Percentiles rank a stretch among this genome's conserved stretches.
These are phyloP conservation scores for Leccinum arenicola DNA, from an alignment of 768 basidiomycete genomes.

Conservation along the genomic window DNA sequence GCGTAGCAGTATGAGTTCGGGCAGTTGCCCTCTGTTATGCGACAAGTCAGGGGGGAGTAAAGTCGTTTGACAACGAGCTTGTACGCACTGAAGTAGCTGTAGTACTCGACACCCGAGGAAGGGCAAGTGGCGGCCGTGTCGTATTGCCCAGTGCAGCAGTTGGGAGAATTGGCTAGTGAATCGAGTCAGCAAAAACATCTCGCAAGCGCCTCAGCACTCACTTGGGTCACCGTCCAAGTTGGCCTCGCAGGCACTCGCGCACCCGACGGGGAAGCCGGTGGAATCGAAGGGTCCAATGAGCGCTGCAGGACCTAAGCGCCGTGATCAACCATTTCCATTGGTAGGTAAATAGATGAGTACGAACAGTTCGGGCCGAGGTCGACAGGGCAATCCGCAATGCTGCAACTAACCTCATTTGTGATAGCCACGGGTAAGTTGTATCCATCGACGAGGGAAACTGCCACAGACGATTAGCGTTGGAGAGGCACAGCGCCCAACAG, in stretches of 20 bases:
- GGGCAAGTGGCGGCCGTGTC: slow-evolving; percentile 56
- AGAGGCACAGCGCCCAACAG: neutral
- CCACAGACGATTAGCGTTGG: neutral
- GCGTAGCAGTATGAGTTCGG: slow-evolving; percentile 51
- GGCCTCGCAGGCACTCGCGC: slow-evolving; percentile 55
- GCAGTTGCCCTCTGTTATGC: slow-evolving; percentile 37
- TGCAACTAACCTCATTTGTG: slow-evolving; percentile 53
- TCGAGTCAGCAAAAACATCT: neutral
- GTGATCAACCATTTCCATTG: neutral
- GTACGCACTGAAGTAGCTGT: slow-evolving; percentile 46
- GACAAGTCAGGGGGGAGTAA: neutral
- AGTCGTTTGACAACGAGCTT: neutral
- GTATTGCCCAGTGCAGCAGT: slow-evolving; percentile 62
- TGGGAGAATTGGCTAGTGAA: slow-evolving; percentile 48
- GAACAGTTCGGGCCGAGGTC: slow-evolving; percentile 60
- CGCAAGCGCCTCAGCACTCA: slow-evolving; percentile 10
- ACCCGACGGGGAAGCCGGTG: slow-evolving; percentile 54
- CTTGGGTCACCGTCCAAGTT: slow-evolving; percentile 34
- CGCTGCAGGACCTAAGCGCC: slow-evolving; percentile 42
- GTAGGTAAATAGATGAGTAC: neutral
- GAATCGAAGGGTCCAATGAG: slow-evolving; percentile 54
- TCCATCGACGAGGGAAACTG: slow-evolving; percentile 66
- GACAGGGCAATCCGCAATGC: slow-evolving; percentile 56
- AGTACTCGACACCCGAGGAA: slow-evolving; percentile 39
- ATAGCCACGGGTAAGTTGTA: slow-evolving; percentile 62